Base-by-base conservation (phyloP, 2,329 filamentous ascomycete genomes). In the Atkinsonella hypoxylon region DNA sequence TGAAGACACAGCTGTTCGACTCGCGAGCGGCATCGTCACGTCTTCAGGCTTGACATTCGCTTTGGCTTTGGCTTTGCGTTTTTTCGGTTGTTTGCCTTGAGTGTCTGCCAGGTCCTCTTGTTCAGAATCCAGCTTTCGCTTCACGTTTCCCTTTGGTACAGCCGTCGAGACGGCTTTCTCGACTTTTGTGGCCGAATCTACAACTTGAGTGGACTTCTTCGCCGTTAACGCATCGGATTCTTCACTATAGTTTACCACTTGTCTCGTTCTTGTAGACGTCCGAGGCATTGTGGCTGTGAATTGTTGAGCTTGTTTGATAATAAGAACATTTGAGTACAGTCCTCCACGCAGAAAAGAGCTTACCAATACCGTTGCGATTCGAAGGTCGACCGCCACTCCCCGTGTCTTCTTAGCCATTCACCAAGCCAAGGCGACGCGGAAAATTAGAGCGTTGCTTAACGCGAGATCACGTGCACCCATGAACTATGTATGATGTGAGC, bases 1-100 rank as follows among this genome's bases (percentile, higher is more conserved):
- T 1, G 81, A 79, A 12, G 67, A 58, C 31, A 82, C 66, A 4
- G 75, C 68, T 0, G 89, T 90, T 36, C 93, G 78, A 26, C 75
- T 70, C 18, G 82, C 83, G 1, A 95, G 67, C 0, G 87, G 82
- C 73, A 81, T 79, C 26, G 58, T 58, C 50, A 72, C 70, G 30
- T 71, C 70, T 22, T 63, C 47, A 2, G 40, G 62, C 45, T 69
- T 67, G 8, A 57, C 55, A 50, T 70, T 70, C 10, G 47, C 31
- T 5, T 5, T 22, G 10, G 40, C 38, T 11, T 67, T 69, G n/a
- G 64, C 64, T 56, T 65, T 71, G 54, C 67, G 65, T 61, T 75
- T 77, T 63, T 76, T 77, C 22, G 59, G 51, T 4, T 59, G 49
- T 63, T 63, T 6, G 56, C 51, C 17, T 9, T 47, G 55, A 11